Evolutionary conservation across 257 asterid species (phyloP), one percentile per base, ranked within the genome.

Genomic region (Primulina tabacum): DNA sequence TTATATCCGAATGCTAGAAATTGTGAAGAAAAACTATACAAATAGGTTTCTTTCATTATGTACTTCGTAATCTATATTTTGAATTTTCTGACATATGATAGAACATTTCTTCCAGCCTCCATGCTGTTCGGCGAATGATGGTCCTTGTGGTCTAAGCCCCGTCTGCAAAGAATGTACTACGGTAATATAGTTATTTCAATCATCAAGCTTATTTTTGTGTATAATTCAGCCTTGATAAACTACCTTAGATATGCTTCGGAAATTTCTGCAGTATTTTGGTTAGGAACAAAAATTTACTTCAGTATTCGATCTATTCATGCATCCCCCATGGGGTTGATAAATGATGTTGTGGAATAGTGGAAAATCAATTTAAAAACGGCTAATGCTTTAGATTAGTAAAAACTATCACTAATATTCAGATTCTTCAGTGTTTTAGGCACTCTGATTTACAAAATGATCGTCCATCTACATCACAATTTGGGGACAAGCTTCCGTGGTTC

Each of bases 401-500:
- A 55, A 43, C 18, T 56, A 29, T 29, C 60, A 63, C 85, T 88
- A 62, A 81, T 52, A 52, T 60, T 73, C 67, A 69, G 52, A 14
- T 61, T 77, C 69, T 87, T 71, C 88, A 93, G 99, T 93, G 99
- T 82, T 93, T 89, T 77, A 96, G 86, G 29, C 95, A 84, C 79
- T 89, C 96, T 53, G 99, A 93, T 74, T 82, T 93, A 63, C 89
- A 78, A 78, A 90, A 86, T 52, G 92, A 76, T 56, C 97, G 99
- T 30, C 99, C 99, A 38, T 80, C 95, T 17, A 88, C 95, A 18
- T 53, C 80, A 70, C 99, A 93, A 72, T 93, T 93, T 81, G 76
- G 65, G 80, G 96, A 89, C 61, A 93, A 89, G 80, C 94, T 93
- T 68, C 99, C 99, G 0, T 93, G 99, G 99, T 93, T 93, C 80